Evolutionary conservation across 805 yeast genomes (phyloP).

Genomic region (Schwanniomyces polymorphus): DNA sequence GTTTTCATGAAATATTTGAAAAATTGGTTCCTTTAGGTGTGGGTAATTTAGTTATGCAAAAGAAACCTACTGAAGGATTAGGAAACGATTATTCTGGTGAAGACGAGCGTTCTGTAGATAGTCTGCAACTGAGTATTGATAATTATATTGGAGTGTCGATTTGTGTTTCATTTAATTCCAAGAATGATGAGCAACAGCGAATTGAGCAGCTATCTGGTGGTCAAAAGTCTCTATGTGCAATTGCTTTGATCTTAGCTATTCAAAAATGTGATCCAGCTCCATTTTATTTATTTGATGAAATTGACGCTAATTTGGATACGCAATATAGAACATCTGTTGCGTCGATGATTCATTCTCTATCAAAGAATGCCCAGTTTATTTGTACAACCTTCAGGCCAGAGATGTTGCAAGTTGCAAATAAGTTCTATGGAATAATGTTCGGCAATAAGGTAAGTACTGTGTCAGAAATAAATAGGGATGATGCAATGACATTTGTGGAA

Average conservation of each 20-base stretch:
- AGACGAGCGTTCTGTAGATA: constrained; percentile 14
- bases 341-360: constrained; percentile 60
- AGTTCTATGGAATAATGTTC: constrained; percentile 84
- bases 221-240: constrained; percentile 94
- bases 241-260: constrained; percentile 88
- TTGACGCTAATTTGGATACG: constrained; percentile 93
- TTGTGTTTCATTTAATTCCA: constrained; percentile 85
- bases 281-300: constrained; percentile 92
- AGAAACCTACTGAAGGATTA: constrained; percentile 22
- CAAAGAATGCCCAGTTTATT: constrained; percentile 79
- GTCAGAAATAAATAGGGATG: constrained; percentile 63
- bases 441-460: constrained; percentile 80
- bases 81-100: constrained; percentile 17
- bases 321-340: constrained; percentile 92
- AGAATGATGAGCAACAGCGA: constrained; percentile 78
- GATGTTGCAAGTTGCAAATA: constrained; percentile 82
- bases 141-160: constrained; percentile 81
- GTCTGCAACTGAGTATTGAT: constrained; percentile 34
- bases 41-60: constrained; percentile 70
- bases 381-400: constrained; percentile 97
- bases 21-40: constrained; percentile 80
- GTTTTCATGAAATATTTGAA: constrained; percentile 74
- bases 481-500: constrained; percentile 83
- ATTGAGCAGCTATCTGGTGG: constrained; percentile 96
- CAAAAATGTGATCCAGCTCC: constrained; percentile 98